Conservation (phyloP, 2,329 filamentous ascomycete species). For the Aplosporella prunicola region DNA sequence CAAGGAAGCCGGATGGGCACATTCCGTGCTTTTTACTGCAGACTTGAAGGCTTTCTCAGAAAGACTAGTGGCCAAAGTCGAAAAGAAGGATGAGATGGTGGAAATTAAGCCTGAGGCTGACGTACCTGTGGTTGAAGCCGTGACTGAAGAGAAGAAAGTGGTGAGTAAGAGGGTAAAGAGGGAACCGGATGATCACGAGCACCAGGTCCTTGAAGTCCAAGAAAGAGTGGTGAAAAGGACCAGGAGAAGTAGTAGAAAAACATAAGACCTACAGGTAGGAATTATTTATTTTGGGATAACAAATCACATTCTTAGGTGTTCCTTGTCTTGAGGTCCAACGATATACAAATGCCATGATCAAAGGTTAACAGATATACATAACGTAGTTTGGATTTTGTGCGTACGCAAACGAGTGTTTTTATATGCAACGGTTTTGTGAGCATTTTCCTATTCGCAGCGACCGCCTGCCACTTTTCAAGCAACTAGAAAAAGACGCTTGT, state of each 20-base stretch:
- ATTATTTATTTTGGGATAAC: too few species aligned
- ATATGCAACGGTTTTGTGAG: too few species aligned
- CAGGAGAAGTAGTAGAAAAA: constrained; percentile 26
- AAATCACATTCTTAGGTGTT: too few species aligned
- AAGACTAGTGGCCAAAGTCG: constrained; percentile 41
- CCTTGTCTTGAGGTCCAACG: too few species aligned
- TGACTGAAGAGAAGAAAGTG: constrained; percentile 12
- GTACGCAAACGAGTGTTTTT: too few species aligned
- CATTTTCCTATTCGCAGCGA: too few species aligned
- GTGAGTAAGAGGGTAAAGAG: constrained; percentile 33
- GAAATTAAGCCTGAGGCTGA: constrained; percentile 6
- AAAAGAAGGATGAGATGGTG: constrained; percentile 38
- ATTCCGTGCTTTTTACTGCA: constrained; percentile 92
- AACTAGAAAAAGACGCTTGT: too few species aligned
- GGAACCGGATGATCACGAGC: constrained; percentile 31
- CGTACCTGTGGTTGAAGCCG: constrained; percentile 11
- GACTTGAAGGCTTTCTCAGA: constrained; percentile 80
- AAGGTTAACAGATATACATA: too few species aligned
- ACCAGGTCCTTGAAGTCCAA: constrained; percentile 29
- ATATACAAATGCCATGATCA: too few species aligned
- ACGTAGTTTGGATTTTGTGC: too few species aligned
- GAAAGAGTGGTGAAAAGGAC: constrained; percentile 25
- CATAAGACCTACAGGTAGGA: too few species aligned
- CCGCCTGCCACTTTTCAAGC: too few species aligned
- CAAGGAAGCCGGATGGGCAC: constrained; percentile 90